phyloP scores from a whole-genome alignment of 805 yeast genomes.

The Candida hispaniensis region DNA sequence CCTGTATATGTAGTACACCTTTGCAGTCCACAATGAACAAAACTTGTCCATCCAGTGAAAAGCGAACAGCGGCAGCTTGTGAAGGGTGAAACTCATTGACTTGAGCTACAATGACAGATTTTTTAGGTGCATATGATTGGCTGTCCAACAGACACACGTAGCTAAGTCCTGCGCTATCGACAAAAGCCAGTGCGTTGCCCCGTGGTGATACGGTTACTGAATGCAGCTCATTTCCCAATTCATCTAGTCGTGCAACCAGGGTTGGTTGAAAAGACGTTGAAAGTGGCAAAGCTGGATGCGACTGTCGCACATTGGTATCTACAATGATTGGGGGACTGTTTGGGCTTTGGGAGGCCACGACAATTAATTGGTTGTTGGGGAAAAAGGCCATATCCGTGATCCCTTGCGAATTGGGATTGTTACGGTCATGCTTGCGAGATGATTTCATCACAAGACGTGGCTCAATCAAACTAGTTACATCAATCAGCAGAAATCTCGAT shows the following conservation, averaged over 20 bases:
- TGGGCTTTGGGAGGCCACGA: conserved; percentile 47
- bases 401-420: conserved; percentile 74
- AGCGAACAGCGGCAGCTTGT: conserved; percentile 70
- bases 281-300: conserved; percentile 19
- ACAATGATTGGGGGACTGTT: conserved; percentile 57
- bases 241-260: conserved; percentile 53
- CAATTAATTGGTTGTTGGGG: conserved; percentile 42
- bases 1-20: conserved; percentile 68
- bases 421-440: conserved; percentile 36
- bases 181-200: conserved; percentile 73
- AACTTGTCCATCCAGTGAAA: conserved; percentile 73
- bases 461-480: conserved; percentile 49
- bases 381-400: conserved; percentile 71
- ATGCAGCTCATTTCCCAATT: conserved; percentile 73
- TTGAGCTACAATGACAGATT: conserved; percentile 61
- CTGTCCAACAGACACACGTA: conserved; percentile 38
- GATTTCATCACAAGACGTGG: conserved; percentile 64
- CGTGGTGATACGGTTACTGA: conserved; percentile 67
- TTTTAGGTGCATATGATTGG: conserved; percentile 45
- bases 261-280: conserved; percentile 44
- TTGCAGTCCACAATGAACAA: conserved; percentile 69
- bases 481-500: conserved; percentile 66
- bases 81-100: conserved; percentile 61
- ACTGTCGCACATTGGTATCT: conserved; percentile 42
- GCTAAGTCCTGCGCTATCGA: conserved; percentile 69